These are phyloP conservation scores for Lodderomyces beijingensis DNA, from an alignment of 1,139 yeast genomes.

Conservation along the genomic window DNA sequence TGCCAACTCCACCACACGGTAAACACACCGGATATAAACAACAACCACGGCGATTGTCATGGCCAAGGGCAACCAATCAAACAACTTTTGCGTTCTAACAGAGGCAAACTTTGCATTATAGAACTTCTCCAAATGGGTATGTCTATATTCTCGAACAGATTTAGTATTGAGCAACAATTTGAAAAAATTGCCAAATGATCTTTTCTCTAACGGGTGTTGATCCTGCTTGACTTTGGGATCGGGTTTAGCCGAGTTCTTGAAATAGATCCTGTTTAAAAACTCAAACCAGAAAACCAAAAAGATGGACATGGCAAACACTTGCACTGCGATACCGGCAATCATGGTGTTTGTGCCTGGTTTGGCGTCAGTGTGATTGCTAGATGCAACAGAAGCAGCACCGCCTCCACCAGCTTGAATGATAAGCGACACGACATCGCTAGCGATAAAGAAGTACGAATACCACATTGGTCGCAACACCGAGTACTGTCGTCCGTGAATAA, in stretches of 20 bases:
- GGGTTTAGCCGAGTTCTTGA: slow-evolving; percentile 29
- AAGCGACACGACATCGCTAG: slow-evolving; percentile 64
- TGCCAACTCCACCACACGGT: slow-evolving; percentile 74
- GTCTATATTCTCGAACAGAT: slow-evolving; percentile 21
- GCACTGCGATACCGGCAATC: slow-evolving; percentile 80
- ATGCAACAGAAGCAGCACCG: slow-evolving; percentile 65
- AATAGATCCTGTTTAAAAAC: slow-evolving; percentile 46
- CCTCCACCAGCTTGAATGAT: slow-evolving; percentile 81
- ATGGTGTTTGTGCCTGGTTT: slow-evolving; percentile 65
- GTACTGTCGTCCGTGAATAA: slow-evolving; percentile 60
- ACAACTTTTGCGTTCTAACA: slow-evolving; percentile 37
- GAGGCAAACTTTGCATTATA: slow-evolving; percentile 38
- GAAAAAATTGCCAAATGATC: slow-evolving; percentile 24
- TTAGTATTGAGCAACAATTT: slow-evolving; percentile 26
- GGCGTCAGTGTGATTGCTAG: slow-evolving; percentile 31
- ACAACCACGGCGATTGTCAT: slow-evolving; percentile 51
- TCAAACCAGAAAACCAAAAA: slow-evolving; percentile 57
- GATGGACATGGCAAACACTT: slow-evolving; percentile 67
- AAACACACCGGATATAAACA: slow-evolving; percentile 70
- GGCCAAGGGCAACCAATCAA: slow-evolving; percentile 48
- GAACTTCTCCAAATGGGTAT: slow-evolving; percentile 22
- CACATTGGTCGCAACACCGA: slow-evolving; percentile 69
- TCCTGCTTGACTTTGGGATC: slow-evolving; percentile 9
- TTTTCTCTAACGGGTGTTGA: slow-evolving; percentile 18
- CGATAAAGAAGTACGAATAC: slow-evolving; percentile 67